Conservation (phyloP, 108 stramenopile species). For the Cyclotella baltica region DNA sequence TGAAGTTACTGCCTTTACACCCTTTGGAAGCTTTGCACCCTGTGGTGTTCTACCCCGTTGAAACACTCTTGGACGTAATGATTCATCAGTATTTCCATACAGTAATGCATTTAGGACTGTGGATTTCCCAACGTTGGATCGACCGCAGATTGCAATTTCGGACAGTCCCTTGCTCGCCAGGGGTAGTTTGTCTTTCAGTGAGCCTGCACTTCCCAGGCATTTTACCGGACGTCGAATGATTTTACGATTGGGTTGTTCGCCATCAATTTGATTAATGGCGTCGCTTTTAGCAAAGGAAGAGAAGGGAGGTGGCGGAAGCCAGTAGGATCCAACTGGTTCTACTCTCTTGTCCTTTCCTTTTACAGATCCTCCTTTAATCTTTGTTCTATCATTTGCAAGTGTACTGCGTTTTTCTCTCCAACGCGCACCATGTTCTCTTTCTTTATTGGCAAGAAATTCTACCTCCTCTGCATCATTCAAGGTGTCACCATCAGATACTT, state of each 20-base stretch:
- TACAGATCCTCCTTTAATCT: neutral
- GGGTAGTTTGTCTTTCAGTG: conserved; percentile 57
- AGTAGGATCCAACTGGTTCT: conserved; percentile 20
- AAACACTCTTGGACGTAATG: conserved; percentile 26
- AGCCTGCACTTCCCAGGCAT: conserved; percentile 58
- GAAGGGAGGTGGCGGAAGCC: conserved; percentile 62
- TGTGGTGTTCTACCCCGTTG: conserved; percentile 41
- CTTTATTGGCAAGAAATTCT: conserved; percentile 28
- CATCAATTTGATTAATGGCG: neutral
- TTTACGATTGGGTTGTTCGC: conserved; percentile 6
- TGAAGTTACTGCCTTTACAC: conserved; percentile 73
- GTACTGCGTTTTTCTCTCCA: conserved; percentile 3
- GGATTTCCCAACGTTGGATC: conserved; percentile 86
- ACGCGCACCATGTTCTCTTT: conserved; percentile 19
- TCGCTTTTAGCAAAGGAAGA: conserved; percentile 29
- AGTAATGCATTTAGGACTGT: conserved; percentile 81
- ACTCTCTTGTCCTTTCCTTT: neutral
- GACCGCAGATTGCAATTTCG: conserved; percentile 76
- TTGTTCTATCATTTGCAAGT: neutral
- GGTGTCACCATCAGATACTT: conserved; percentile 7
- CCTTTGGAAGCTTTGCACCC: conserved; percentile 70
- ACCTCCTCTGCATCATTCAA: conserved; percentile 46
- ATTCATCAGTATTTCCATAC: conserved; percentile 62
- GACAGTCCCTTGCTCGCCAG: conserved; percentile 41
- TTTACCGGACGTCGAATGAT: conserved; percentile 58